Evolutionary conservation across 192 early-diverging fungal genomes (phyloP).

Genomic region (Phlyctochytrium bullatum): DNA sequence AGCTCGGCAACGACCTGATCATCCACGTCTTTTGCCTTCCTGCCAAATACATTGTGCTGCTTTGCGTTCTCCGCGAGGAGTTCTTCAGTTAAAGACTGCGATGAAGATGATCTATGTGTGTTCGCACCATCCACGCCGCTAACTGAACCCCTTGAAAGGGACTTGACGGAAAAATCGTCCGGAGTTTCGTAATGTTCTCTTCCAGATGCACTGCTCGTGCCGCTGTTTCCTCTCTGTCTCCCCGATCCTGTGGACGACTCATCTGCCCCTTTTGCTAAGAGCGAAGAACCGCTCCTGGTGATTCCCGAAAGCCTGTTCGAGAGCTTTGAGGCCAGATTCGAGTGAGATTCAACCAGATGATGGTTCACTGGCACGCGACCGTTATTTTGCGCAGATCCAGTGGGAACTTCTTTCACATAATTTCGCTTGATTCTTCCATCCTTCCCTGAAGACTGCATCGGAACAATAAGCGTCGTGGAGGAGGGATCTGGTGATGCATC

Average conservation of each 20-base stretch:
- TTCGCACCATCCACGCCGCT: too few species aligned
- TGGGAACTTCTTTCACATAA: not conserved
- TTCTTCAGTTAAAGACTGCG: not conserved
- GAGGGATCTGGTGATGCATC: not conserved
- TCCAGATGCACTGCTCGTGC: not conserved
- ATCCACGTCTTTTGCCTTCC: slow-evolving; percentile 16
- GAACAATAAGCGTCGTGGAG: not conserved
- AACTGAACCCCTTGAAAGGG: not conserved
- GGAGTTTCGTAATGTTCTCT: not conserved
- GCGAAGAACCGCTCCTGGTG: not conserved
- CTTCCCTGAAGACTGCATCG: not conserved
- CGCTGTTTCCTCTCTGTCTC: not conserved
- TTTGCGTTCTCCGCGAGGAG: not conserved
- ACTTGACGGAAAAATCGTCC: not conserved
- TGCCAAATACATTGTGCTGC: not conserved
- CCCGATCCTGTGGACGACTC: not conserved
- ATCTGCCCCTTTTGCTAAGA: not conserved
- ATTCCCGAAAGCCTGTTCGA: not conserved
- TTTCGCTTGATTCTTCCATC: not conserved
- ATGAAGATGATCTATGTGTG: not conserved
- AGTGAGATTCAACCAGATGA: too few species aligned
- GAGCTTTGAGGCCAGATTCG: not conserved
- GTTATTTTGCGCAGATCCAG: not conserved
- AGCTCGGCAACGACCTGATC: slow-evolving; percentile 17
- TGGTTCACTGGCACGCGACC: too few species aligned